phyloP scores from a whole-genome alignment of 2,329 filamentous ascomycete genomes.

The Cadophora malorum region DNA sequence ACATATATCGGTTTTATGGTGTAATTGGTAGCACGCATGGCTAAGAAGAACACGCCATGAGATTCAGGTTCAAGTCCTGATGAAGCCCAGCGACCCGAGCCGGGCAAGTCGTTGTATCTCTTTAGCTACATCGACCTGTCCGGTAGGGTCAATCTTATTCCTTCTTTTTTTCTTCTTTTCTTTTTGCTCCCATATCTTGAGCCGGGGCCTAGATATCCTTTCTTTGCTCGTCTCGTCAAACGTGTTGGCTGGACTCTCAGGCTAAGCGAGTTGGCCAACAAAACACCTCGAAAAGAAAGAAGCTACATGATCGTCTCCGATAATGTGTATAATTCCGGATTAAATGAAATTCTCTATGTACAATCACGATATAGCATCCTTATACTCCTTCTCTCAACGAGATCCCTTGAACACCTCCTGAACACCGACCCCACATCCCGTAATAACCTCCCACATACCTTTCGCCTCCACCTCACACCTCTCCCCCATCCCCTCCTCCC shows the following conservation, averaged over 20 bases:
- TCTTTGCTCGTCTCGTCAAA: too few species aligned
- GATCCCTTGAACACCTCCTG: conserved; percentile 15
- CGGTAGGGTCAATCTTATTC: background rate
- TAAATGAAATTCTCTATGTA: too few species aligned
- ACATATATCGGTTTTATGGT: background rate
- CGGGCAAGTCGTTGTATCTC: conserved; percentile 4
- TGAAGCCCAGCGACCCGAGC: conserved; percentile 13
- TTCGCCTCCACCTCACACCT: conserved; percentile 24
- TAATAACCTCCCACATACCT: conserved; percentile 28
- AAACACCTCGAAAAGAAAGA: background rate
- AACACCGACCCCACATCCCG: conserved; percentile 28
- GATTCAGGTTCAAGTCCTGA: conserved; percentile 15
- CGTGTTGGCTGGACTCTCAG: background rate
- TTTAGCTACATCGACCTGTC: background rate
- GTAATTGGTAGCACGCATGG: conserved; percentile 9
- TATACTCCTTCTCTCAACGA: background rate
- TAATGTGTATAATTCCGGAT: too few species aligned
- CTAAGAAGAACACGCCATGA: background rate
- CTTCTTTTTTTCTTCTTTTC: background rate
- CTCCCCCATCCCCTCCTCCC: conserved; percentile 2
- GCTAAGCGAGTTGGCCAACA: background rate
- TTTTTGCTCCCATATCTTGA: too few species aligned
- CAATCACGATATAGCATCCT: too few species aligned
- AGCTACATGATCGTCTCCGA: too few species aligned
- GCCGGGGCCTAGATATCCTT: too few species aligned